Evolutionary conservation across 2,329 filamentous ascomycete species (phyloP).

Genomic region (Colletotrichum brevisporum): DNA sequence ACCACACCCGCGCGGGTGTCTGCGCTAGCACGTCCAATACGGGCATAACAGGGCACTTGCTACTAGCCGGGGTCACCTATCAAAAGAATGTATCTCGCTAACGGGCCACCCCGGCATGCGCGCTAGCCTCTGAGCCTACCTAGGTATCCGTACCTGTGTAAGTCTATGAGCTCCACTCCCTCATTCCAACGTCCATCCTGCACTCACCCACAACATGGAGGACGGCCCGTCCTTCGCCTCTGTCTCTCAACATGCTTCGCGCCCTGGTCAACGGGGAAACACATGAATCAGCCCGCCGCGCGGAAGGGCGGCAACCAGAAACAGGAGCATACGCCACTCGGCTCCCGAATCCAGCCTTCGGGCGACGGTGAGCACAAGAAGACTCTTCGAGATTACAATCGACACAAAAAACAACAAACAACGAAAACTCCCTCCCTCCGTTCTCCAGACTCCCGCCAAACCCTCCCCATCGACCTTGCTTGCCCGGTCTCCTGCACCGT

Average conservation of each 20-base stretch:
- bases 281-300: conserved; percentile 29
- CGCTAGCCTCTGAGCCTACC: too few species aligned
- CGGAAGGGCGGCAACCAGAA: conserved; percentile 18
- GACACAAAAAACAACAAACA: conserved; percentile 25
- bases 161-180: not conserved
- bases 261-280: conserved; percentile 12
- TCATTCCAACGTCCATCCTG: conserved; percentile 30
- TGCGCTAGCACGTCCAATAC: not conserved
- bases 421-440: conserved; percentile 13
- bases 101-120: too few species aligned
- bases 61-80: not conserved
- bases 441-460: not conserved
- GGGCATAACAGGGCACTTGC: not conserved
- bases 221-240: not conserved
- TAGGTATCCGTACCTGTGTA: too few species aligned
- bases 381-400: not conserved
- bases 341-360: not conserved
- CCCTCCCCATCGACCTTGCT: too few species aligned
- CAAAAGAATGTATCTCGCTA: not conserved
- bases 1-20: conserved; percentile 28
- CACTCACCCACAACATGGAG: not conserved
- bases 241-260: conserved; percentile 8
- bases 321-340: conserved; percentile 18
- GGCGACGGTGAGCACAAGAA: not conserved
- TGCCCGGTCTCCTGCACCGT: not conserved